Evolutionary conservation across 2,329 filamentous ascomycete genomes (phyloP).

Genomic region (Whalleya microplaca): DNA sequence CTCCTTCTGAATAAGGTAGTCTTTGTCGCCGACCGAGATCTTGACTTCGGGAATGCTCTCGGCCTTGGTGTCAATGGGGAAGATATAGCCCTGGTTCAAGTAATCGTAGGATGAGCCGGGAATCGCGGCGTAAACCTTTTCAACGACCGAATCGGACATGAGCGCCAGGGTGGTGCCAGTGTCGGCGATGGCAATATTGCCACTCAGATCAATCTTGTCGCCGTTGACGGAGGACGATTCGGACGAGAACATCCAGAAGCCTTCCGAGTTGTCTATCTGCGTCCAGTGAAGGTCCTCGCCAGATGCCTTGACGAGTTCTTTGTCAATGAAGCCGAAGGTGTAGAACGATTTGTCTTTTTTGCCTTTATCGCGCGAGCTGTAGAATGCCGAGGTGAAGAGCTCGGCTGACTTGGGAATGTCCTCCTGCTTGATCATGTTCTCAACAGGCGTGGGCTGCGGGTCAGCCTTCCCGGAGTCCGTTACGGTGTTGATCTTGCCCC

Average conservation of each 20-base stretch:
- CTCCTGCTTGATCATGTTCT: slow-evolving; percentile 65
- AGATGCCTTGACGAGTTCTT: slow-evolving; percentile 59
- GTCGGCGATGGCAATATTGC: slow-evolving; percentile 71
- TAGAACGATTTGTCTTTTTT: slow-evolving; percentile 62
- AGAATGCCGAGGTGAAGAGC: slow-evolving; percentile 68
- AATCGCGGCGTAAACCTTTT: slow-evolving; percentile 67
- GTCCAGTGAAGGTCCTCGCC: slow-evolving; percentile 62
- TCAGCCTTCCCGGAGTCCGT: slow-evolving; percentile 43
- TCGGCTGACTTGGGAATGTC: slow-evolving; percentile 52
- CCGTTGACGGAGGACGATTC: slow-evolving; percentile 61
- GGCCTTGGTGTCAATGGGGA: slow-evolving; percentile 55
- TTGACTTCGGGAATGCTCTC: slow-evolving; percentile 63
- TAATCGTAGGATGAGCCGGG: slow-evolving; percentile 61
- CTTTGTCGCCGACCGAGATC: slow-evolving; percentile 64
- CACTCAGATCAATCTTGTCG: slow-evolving; percentile 49
- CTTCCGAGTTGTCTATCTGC: slow-evolving; percentile 63
- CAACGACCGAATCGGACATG: slow-evolving; percentile 62
- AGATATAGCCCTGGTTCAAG: slow-evolving; percentile 64
- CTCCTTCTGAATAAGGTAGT: slow-evolving; percentile 64
- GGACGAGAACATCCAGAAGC: slow-evolving; percentile 71
- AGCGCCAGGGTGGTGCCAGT: slow-evolving; percentile 73
- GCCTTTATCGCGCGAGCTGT: slow-evolving; percentile 59
- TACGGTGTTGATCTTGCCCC: slow-evolving; percentile 66
- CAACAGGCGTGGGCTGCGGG: slow-evolving; percentile 64
- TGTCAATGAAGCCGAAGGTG: slow-evolving; percentile 74